Evolutionary conservation across 2,329 filamentous ascomycete genomes (phyloP).

Genomic region (Beauveria medogensis): DNA sequence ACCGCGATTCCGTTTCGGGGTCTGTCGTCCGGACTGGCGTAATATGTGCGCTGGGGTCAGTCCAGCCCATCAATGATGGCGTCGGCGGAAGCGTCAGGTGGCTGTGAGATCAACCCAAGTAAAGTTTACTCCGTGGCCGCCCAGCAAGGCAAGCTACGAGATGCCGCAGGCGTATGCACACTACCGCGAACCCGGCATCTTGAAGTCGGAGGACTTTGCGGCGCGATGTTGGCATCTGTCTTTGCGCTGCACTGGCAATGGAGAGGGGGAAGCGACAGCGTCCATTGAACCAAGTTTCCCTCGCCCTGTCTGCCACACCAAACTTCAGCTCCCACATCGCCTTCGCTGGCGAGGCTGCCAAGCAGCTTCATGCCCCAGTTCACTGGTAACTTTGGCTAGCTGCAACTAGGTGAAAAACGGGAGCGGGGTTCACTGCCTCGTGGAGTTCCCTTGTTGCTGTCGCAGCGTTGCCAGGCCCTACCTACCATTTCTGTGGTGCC

Average conservation of each 20-base stretch:
- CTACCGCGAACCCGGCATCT: neutral
- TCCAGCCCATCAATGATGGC: neutral
- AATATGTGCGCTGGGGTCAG: neutral
- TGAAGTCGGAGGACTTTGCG: neutral
- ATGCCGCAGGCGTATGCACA: neutral
- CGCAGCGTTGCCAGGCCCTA: neutral
- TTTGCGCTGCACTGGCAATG: neutral
- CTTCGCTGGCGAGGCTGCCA: slow-evolving; percentile 1
- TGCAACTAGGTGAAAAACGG: neutral
- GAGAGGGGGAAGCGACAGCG: neutral
- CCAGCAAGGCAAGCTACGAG: neutral
- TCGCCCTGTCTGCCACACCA: neutral
- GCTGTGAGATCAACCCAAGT: neutral
- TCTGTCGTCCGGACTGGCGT: slow-evolving; percentile 7
- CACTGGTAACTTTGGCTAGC: neutral
- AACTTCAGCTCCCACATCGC: neutral
- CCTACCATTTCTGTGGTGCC: slow-evolving; percentile 2
- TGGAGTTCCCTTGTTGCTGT: neutral
- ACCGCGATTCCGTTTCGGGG: slow-evolving; percentile 9
- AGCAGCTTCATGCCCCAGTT: neutral
- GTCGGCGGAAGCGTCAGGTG: neutral
- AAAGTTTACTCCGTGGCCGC: neutral
- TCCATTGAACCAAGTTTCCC: neutral
- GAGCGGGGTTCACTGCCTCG: slow-evolving; percentile 4
- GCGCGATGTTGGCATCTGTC: neutral